Evolutionary conservation across 306 rosid species (phyloP).

Genomic region (Lablab purpureus): DNA sequence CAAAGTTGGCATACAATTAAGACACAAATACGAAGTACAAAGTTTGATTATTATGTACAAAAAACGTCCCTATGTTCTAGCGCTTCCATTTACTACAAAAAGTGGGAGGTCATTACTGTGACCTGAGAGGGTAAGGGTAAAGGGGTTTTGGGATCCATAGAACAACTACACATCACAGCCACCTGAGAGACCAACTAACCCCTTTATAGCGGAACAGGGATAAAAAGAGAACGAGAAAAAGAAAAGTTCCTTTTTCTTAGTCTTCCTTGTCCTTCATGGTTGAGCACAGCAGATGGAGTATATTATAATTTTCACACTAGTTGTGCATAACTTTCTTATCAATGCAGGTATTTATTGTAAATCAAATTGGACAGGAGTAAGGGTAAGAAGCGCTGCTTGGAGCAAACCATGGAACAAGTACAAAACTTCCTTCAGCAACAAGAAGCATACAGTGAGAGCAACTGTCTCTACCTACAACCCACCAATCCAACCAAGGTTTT

Average conservation of each 20-base stretch:
- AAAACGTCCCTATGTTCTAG: constrained; percentile 24
- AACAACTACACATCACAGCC: neutral
- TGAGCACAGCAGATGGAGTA: constrained; percentile 19
- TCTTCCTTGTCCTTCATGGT: neutral
- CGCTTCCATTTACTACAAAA: neutral
- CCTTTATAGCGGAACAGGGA: neutral
- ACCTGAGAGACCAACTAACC: neutral
- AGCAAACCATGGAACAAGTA: constrained; percentile 27
- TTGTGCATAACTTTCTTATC: neutral
- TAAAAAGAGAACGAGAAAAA: neutral
- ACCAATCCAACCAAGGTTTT: neutral
- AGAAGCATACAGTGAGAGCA: neutral
- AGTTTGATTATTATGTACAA: neutral
- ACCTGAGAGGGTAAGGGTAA: neutral
- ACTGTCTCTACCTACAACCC: neutral
- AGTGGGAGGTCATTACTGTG: neutral
- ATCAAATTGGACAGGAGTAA: neutral
- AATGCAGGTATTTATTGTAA: neutral
- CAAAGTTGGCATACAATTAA: neutral
- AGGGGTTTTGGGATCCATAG: neutral
- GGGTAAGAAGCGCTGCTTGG: neutral
- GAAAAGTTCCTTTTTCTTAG: neutral
- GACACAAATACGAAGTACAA: neutral
- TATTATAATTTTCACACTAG: constrained; percentile 14
- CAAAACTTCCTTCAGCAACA: neutral